phyloP scores from a whole-genome alignment of 495 filamentous ascomycete species.

The Aspergillus nanangensis region DNA sequence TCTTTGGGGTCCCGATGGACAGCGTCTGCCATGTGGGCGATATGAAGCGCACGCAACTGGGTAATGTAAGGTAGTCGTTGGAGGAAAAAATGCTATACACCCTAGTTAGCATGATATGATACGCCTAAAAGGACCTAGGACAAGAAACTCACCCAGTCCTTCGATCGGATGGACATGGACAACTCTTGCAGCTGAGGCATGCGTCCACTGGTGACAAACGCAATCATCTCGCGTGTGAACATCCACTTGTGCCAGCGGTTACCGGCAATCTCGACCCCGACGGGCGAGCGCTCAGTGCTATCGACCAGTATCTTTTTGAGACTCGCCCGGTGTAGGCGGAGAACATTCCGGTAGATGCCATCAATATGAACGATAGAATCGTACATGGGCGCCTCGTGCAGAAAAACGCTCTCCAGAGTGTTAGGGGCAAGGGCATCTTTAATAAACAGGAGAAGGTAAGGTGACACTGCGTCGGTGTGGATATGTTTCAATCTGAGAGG shows the following conservation, averaged over 20 bases:
- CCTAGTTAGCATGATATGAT: too few relatives aligned
- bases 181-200: slow-evolving; percentile 76
- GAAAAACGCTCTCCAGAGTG: slow-evolving; percentile 74
- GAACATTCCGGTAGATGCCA: slow-evolving; percentile 66
- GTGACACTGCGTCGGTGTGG: slow-evolving; percentile 77
- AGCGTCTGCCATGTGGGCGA: slow-evolving; percentile 67
- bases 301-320: slow-evolving; percentile 77
- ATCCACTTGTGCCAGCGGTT: slow-evolving; percentile 70
- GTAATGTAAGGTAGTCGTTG: slow-evolving; percentile 73
- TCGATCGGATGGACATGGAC: slow-evolving; percentile 71
- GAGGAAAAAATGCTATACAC: slow-evolving; percentile 85
- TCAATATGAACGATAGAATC: slow-evolving; percentile 62
- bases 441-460: slow-evolving; percentile 73
- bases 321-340: slow-evolving; percentile 69
- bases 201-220: slow-evolving; percentile 76
- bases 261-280: slow-evolving; percentile 28
- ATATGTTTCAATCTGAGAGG: slow-evolving; percentile 71
- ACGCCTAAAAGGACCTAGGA: neutral
- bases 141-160: slow-evolving; percentile 72
- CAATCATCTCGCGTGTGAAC: slow-evolving; percentile 66
- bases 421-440: slow-evolving; percentile 84
- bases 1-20: slow-evolving; percentile 60
- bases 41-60: slow-evolving; percentile 72
- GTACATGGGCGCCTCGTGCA: slow-evolving; percentile 66
- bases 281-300: slow-evolving; percentile 49